Evolutionary conservation across 148 eudicot genomes (phyloP).

Genomic region (Fagopyrum tataricum): DNA sequence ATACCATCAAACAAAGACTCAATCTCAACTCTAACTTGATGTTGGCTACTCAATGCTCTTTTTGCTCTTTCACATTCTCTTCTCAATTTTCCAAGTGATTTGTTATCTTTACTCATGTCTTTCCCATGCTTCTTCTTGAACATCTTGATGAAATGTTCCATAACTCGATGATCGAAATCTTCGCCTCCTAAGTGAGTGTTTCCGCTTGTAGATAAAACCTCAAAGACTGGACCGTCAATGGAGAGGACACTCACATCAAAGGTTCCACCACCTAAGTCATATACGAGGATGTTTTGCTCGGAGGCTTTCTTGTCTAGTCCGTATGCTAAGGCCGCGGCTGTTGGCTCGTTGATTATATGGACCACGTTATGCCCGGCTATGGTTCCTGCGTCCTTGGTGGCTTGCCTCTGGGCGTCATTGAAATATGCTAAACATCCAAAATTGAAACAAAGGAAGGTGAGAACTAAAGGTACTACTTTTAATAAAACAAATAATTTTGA

Average conservation of each 20-base stretch:
- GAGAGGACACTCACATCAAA: neutral
- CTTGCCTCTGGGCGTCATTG: slow-evolving; percentile 10
- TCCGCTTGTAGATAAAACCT: neutral
- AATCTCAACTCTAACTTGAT: slow-evolving; percentile 4
- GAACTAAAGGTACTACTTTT: too few species aligned
- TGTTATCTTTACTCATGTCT: neutral
- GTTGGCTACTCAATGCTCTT: slow-evolving; percentile 1
- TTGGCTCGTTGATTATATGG: slow-evolving; percentile 5
- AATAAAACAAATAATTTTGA: neutral
- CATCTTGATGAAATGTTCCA: neutral
- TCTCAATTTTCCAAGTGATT: neutral
- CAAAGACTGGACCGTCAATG: neutral
- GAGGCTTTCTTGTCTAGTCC: neutral
- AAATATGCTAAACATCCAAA: neutral
- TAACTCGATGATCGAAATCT: slow-evolving; percentile 5
- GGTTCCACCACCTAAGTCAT: slow-evolving; percentile 1
- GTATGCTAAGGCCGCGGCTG: neutral
- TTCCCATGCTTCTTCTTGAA: slow-evolving; percentile 9
- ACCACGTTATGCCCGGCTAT: neutral
- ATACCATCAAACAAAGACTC: slow-evolving; percentile 7
- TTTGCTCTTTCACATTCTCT: slow-evolving; percentile 5
- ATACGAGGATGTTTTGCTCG: slow-evolving; percentile 1
- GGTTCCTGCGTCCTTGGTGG: slow-evolving; percentile 10
- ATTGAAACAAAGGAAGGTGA: too few species aligned
- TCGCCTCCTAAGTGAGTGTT: slow-evolving; percentile 11